These are phyloP conservation scores for Suhomyces emberorum DNA, from an alignment of 805 yeast genomes.

Conservation along the genomic window DNA sequence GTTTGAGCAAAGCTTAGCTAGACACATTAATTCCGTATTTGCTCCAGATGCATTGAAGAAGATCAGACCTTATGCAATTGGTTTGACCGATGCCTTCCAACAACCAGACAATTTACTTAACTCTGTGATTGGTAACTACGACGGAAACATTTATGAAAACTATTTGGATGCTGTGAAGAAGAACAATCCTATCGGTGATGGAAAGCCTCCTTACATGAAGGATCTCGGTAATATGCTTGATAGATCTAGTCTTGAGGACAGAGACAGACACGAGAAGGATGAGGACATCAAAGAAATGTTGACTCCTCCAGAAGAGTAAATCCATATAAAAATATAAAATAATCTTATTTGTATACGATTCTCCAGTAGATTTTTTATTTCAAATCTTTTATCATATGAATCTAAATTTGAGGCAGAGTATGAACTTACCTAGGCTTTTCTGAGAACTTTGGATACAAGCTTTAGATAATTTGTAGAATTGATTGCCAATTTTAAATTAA, in stretches of 20 bases:
- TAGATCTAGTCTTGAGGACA: slow-evolving; percentile 29
- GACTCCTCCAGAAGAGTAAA: slow-evolving; percentile 12
- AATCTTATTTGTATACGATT: neutral
- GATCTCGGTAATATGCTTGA: slow-evolving; percentile 32
- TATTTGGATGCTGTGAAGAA: slow-evolving; percentile 57
- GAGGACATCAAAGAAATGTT: slow-evolving; percentile 24
- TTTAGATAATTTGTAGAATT: no score
- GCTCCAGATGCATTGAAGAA: slow-evolving; percentile 32
- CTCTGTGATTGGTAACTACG: slow-evolving; percentile 75
- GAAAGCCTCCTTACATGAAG: slow-evolving; percentile 54
- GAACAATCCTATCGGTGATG: slow-evolving; percentile 43
- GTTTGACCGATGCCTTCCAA: slow-evolving; percentile 75
- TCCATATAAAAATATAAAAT: neutral
- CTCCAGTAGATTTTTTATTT: no score
- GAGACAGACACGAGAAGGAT: slow-evolving; percentile 31
- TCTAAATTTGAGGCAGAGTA: no score
- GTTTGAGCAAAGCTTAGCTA: slow-evolving; percentile 27
- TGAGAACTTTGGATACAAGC: no score
- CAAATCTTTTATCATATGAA: slow-evolving; percentile 1
- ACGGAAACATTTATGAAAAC: slow-evolving; percentile 81
- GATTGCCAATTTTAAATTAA: no score
- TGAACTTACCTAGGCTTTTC: no score
- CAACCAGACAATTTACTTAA: slow-evolving; percentile 77
- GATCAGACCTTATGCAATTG: slow-evolving; percentile 39
- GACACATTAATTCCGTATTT: slow-evolving; percentile 21